Evolutionary conservation across 495 filamentous ascomycete species (phyloP).

Genomic region (Penicillium paxilli): DNA sequence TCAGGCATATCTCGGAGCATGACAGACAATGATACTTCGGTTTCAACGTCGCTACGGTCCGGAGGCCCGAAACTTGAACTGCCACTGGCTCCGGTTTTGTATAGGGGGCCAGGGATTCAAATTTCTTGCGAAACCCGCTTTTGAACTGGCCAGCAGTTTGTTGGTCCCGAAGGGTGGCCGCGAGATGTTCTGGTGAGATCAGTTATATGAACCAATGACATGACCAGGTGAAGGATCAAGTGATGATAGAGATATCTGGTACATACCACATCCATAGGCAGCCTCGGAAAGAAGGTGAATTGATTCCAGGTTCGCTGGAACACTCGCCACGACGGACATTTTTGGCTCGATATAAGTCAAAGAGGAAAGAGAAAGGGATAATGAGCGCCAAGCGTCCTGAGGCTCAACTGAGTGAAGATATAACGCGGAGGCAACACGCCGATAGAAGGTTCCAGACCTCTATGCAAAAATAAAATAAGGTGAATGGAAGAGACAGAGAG

Average conservation of each 20-base stretch:
- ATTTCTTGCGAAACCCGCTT: slow-evolving; percentile 34
- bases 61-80: slow-evolving; percentile 26
- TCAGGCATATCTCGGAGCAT: slow-evolving; percentile 37
- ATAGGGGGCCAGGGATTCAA: slow-evolving; percentile 31
- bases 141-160: slow-evolving; percentile 39
- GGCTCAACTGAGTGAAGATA: background rate
- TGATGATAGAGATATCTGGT: background rate
- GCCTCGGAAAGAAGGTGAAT: slow-evolving; percentile 42
- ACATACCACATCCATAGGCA: slow-evolving; percentile 49
- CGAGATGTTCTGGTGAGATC: slow-evolving; percentile 40
- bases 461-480: slow-evolving; percentile 2
- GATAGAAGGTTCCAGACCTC: slow-evolving; percentile 4
- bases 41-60: slow-evolving; percentile 31
- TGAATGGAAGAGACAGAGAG: background rate
- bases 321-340: slow-evolving; percentile 17
- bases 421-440: background rate
- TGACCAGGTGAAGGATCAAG: background rate
- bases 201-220: background rate
- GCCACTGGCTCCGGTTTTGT: slow-evolving; percentile 24
- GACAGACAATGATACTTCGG: slow-evolving; percentile 44
- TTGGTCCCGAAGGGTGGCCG: slow-evolving; percentile 30
- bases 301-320: slow-evolving; percentile 36
- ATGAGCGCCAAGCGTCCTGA: background rate
- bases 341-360: background rate
- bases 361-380: slow-evolving; percentile 5